Evolutionary conservation across 1,139 yeast genomes (phyloP), one percentile per base, ranked within the genome.

Genomic region (Scheffersomyces insectosa): DNA sequence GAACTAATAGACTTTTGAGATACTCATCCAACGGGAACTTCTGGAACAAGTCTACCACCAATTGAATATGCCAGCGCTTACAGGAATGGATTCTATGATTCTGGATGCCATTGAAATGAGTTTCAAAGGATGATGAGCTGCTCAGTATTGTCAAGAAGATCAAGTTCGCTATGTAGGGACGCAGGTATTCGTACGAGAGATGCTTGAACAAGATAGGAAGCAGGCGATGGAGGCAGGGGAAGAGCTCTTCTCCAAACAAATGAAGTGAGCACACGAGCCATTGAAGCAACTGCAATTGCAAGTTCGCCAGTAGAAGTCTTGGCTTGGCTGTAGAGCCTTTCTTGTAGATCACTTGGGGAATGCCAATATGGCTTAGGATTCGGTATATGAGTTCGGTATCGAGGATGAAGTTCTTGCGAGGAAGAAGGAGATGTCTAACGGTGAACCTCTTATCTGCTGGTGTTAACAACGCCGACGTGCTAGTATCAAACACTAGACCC

Each of bases 151-250:
- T 48, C 42, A 76, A 53, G 36, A 70, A 60, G 13, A 79, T 52
- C 12, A 79, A 47, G 41, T 72, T 72, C 11, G 80, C 69, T 4
- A 75, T 55, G 57, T 70, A 66, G 1, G 66, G 65, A 30, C 81
- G 69, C 33, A 72, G 56, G 41, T 62, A 70, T 46, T 75, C 80
- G 46, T 63, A 74, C 39, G 72, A 69, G 48, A 80, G 62, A 33
- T 68, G 61, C 27, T 72, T 68, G 48, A 77, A 65, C 42, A 79
- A 59, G 11, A 72, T 44, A 0, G 75, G 68, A 6, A 59, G 46
- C 36, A 63, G 42, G 9, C 51, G 46, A 13, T 50, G 48, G 28
- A 66, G 46, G 3, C 43, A 42, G 2, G 38, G 42, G 37, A 51
- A 58, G 1, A 54, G 56, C 2, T 42, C 42, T 1, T 39, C 33